Evolutionary conservation across 2,329 filamentous ascomycete species (phyloP).

Genomic region (Penicillium janthinellum): DNA sequence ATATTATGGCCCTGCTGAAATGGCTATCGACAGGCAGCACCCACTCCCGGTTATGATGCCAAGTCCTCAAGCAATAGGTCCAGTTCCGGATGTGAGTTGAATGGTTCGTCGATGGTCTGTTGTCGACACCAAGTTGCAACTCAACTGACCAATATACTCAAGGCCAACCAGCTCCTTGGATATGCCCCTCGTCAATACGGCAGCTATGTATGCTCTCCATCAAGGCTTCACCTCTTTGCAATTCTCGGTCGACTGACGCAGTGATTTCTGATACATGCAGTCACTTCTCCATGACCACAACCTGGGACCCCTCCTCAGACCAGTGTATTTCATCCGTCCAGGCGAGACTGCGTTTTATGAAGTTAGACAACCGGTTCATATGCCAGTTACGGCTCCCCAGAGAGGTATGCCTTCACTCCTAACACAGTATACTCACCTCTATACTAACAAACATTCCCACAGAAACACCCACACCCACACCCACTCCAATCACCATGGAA

Average conservation of each 20-base stretch:
- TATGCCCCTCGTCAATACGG: not conserved
- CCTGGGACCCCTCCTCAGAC: too few species aligned
- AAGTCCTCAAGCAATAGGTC: not conserved
- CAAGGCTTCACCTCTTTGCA: not conserved
- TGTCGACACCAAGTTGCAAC: not conserved
- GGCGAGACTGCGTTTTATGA: not conserved
- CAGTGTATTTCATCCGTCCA: too few species aligned
- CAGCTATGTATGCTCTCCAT: not conserved
- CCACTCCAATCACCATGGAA: not conserved
- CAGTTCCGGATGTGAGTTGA: not conserved
- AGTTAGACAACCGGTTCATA: not conserved
- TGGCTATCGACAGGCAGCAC: not conserved
- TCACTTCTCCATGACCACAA: too few species aligned
- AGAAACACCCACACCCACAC: not conserved
- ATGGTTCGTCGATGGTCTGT: not conserved
- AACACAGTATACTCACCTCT: too few species aligned
- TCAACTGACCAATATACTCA: not conserved
- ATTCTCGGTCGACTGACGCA: not conserved
- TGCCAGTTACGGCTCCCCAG: not conserved
- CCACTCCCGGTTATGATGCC: not conserved
- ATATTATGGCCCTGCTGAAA: not conserved
- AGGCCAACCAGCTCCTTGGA: slow-evolving; percentile 1
- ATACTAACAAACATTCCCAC: not conserved
- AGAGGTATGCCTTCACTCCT: not conserved
- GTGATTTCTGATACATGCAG: not conserved